phyloP scores from a whole-genome alignment of 352 stramenopile genomes.

The Globisporangium spiculum region DNA sequence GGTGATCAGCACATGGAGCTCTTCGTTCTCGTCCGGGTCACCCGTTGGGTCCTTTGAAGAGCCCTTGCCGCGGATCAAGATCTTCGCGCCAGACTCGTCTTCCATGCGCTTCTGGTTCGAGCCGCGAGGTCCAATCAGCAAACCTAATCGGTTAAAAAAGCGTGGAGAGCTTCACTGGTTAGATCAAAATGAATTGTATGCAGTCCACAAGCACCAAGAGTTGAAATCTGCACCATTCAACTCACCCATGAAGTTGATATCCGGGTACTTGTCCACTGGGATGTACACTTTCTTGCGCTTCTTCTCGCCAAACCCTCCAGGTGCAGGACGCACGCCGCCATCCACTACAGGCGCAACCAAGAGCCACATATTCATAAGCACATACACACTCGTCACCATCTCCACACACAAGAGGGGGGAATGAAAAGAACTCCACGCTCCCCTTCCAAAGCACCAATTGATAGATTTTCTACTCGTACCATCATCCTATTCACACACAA shows the following conservation, averaged over 20 bases:
- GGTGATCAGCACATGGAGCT: slow-evolving; percentile 90
- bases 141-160: slow-evolving; percentile 19
- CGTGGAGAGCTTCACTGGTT: not conserved
- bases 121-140: slow-evolving; percentile 88
- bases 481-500: slow-evolving; percentile 3
- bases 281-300: slow-evolving; percentile 93
- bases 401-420: not conserved
- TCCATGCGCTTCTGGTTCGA: slow-evolving; percentile 93
- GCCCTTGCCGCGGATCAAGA: slow-evolving; percentile 89
- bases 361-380: not conserved
- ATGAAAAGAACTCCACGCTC: not conserved
- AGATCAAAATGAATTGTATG: not conserved
- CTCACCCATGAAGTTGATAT: slow-evolving; percentile 92
- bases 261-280: slow-evolving; percentile 87
- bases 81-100: slow-evolving; percentile 87
- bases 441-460: not conserved
- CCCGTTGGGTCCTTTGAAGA: slow-evolving; percentile 83
- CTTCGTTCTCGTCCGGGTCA: slow-evolving; percentile 82
- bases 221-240: not conserved
- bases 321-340: slow-evolving; percentile 30
- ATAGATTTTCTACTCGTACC: slow-evolving; percentile 3
- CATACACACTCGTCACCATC: not conserved
- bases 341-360: slow-evolving; percentile 17
- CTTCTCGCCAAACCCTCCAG: slow-evolving; percentile 44
- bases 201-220: not conserved